phyloP scores from a whole-genome alignment of 257 asterid genomes.

The Capsicum pubescens region DNA sequence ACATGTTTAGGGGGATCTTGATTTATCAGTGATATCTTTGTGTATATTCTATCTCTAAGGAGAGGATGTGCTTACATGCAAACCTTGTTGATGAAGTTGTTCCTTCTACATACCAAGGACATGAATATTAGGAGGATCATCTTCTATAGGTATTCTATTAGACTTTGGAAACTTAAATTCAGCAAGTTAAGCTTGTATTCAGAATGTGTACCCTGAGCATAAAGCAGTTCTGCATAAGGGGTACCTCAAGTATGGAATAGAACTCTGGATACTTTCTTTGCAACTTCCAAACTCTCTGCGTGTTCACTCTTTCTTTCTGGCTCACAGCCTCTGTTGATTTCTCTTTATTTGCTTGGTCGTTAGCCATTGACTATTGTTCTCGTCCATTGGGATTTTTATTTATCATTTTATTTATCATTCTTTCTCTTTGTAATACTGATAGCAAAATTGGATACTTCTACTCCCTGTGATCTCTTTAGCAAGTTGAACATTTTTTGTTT shows the following conservation, averaged over 20 bases:
- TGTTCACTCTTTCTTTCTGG: slow-evolving; percentile 13
- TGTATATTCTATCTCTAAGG: background rate
- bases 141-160: background rate
- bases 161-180: background rate
- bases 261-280: background rate
- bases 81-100: background rate
- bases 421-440: background rate
- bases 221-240: background rate
- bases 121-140: background rate
- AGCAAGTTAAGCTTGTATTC: background rate
- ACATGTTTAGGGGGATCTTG: background rate
- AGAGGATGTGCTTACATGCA: background rate
- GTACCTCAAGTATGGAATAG: background rate
- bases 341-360: background rate
- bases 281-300: background rate
- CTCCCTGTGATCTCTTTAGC: background rate
- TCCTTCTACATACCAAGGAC: background rate
- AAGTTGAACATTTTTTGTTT: background rate
- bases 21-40: background rate
- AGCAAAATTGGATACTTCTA: background rate
- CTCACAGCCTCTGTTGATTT: background rate
- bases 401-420: background rate
- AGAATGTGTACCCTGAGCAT: background rate
- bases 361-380: background rate
- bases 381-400: background rate